Evolutionary conservation across 805 yeast species (phyloP).

Genomic region (Pichia rugopelliculosa): DNA sequence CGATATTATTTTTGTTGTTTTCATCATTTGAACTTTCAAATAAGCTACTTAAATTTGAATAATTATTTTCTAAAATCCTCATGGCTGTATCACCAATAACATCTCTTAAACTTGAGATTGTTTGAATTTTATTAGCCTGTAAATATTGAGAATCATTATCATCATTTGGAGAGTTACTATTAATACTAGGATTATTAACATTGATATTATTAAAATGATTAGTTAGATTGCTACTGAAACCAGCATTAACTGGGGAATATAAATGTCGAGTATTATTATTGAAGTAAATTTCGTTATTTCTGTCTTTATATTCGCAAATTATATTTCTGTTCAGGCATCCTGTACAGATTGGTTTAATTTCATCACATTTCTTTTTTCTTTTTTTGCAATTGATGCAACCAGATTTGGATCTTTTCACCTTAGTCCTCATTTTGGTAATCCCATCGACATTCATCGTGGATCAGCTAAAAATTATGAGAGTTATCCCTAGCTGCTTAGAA

Average conservation of each 20-base stretch:
- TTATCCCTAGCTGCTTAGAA: too few relatives aligned
- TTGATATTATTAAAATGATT: too few relatives aligned
- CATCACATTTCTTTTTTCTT: slow-evolving; percentile 28
- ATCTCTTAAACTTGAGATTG: slow-evolving; percentile 8
- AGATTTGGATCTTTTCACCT: slow-evolving; percentile 16
- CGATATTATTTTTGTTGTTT: not conserved
- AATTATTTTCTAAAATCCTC: slow-evolving; percentile 10
- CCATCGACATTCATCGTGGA: not conserved
- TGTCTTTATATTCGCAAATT: slow-evolving; percentile 15
- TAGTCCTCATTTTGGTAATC: not conserved
- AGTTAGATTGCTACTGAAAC: too few relatives aligned
- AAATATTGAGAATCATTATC: not conserved
- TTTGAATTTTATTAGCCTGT: slow-evolving; percentile 1
- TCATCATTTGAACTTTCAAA: slow-evolving; percentile 1
- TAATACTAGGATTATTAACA: not conserved
- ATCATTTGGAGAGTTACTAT: not conserved
- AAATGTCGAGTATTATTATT: not conserved
- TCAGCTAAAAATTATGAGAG: too few relatives aligned
- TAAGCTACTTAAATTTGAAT: slow-evolving; percentile 6
- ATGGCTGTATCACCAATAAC: slow-evolving; percentile 13
- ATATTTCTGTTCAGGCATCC: slow-evolving; percentile 21
- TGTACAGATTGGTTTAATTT: slow-evolving; percentile 22
- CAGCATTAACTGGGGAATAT: too few relatives aligned
- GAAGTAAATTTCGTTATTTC: not conserved
- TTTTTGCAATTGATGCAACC: slow-evolving; percentile 25